Evolutionary conservation across 2,329 filamentous ascomycete species (phyloP).

Genomic region (Botrytis squamosa): DNA sequence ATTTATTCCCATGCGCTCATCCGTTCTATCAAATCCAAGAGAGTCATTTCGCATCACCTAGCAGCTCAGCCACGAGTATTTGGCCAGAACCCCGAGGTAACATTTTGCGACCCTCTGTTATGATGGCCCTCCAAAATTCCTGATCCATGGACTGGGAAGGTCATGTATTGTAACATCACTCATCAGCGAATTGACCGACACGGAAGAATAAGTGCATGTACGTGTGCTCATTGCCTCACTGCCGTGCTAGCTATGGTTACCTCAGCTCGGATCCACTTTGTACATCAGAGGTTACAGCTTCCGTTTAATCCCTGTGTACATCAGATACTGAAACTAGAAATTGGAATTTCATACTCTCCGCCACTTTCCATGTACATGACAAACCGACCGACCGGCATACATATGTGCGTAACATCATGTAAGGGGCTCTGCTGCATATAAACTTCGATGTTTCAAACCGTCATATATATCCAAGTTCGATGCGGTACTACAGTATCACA

Average conservation of each 20-base stretch:
- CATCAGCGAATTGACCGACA: background rate
- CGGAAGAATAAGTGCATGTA: background rate
- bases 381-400: background rate
- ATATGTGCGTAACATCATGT: background rate
- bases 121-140: background rate
- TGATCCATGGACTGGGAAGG: background rate
- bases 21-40: background rate
- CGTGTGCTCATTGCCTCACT: background rate
- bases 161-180: background rate
- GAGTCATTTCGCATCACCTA: background rate
- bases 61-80: background rate
- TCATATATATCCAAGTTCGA: background rate
- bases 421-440: background rate
- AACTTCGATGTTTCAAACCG: background rate
- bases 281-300: background rate
- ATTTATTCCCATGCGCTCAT: background rate
- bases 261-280: background rate
- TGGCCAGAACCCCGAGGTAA: background rate
- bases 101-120: background rate
- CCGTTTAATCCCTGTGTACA: background rate
- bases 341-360: background rate
- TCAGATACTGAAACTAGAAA: background rate
- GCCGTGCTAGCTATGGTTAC: background rate
- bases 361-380: background rate
- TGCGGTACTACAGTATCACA: constrained; percentile 15